A percentile compares a stretch with the other conserved stretches of the same genome.
Evolutionary conservation across 176 grass and related monocot species (phyloP).

Genomic region (Carex kokanica): DNA sequence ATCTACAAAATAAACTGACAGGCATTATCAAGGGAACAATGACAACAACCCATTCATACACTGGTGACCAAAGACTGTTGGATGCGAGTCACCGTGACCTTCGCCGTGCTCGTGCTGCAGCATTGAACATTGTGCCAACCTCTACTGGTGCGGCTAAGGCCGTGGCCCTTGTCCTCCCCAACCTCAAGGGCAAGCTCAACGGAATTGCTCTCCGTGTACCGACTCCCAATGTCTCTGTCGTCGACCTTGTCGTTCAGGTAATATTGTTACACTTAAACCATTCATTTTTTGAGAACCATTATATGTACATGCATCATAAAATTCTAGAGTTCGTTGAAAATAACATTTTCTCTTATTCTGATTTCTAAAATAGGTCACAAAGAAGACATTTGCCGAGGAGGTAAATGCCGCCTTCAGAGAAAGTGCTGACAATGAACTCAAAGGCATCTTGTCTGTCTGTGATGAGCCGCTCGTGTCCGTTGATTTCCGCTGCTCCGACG

Average conservation of each 20-base stretch:
- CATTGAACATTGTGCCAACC: constrained; percentile 50
- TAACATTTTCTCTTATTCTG: background rate
- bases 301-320: background rate
- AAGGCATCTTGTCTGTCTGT: constrained; percentile 46
- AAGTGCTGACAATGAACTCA: constrained; percentile 43
- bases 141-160: constrained; percentile 54
- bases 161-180: constrained; percentile 49
- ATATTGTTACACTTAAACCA: constrained; percentile 2
- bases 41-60: constrained; percentile 65
- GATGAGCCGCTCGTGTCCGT: constrained; percentile 53
- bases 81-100: constrained; percentile 60
- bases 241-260: constrained; percentile 52
- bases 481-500: constrained; percentile 48
- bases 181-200: constrained; percentile 58
- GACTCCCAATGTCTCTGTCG: constrained; percentile 54
- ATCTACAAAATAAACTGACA: constrained; percentile 14
- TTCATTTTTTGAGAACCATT: too few relatives aligned
- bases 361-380: constrained; percentile 21
- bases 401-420: constrained; percentile 45
- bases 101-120: constrained; percentile 44
- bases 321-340: background rate
- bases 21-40: constrained; percentile 39
- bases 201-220: constrained; percentile 52
- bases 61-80: constrained; percentile 47
- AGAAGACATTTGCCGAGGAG: constrained; percentile 58